A percentile compares a stretch with the other conserved stretches of the same genome.
phyloP scores from a whole-genome alignment of 306 rosid genomes.

The Pterocarpus macrocarpus region DNA sequence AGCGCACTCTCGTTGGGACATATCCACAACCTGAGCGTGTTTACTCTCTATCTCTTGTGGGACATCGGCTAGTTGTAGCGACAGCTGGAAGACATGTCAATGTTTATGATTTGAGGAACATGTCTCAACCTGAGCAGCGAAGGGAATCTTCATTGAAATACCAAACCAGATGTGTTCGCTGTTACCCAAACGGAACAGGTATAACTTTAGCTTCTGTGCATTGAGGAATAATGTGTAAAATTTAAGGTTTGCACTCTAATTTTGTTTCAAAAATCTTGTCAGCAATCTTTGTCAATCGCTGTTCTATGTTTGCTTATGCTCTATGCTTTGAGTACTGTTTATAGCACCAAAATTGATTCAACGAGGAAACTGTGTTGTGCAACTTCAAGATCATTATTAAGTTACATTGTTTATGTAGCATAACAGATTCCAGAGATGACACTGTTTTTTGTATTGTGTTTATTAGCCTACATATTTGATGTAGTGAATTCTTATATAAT shows the following conservation, averaged over 20 bases:
- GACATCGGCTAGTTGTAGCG: slow-evolving; percentile 94
- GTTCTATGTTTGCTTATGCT: not conserved
- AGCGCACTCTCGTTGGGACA: slow-evolving; percentile 91
- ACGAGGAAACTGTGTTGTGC: too few species aligned
- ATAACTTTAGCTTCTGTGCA: slow-evolving; percentile 27
- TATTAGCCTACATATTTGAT: slow-evolving; percentile 24
- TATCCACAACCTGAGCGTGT: slow-evolving; percentile 97
- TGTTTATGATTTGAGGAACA: slow-evolving; percentile 93
- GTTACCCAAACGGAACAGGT: slow-evolving; percentile 99
- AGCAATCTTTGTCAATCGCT: not conserved
- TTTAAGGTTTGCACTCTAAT: not conserved
- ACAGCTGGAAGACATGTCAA: slow-evolving; percentile 98
- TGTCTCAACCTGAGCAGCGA: slow-evolving; percentile 97
- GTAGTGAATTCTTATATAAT: not conserved
- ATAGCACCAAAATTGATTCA: too few species aligned
- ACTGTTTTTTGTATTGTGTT: slow-evolving; percentile 11
- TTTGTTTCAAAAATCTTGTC: slow-evolving; percentile 7
- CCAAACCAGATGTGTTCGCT: slow-evolving; percentile 94
- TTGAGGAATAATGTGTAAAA: not conserved
- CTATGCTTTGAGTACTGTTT: slow-evolving; percentile 7
- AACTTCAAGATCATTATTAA: too few species aligned
- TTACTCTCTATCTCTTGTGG: slow-evolving; percentile 95
- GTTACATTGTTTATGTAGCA: not conserved
- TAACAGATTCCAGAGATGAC: not conserved
- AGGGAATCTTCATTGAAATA: slow-evolving; percentile 97